phyloP scores from a whole-genome alignment of 2,329 filamentous ascomycete species.

The Sclerotinia spermophila region DNA sequence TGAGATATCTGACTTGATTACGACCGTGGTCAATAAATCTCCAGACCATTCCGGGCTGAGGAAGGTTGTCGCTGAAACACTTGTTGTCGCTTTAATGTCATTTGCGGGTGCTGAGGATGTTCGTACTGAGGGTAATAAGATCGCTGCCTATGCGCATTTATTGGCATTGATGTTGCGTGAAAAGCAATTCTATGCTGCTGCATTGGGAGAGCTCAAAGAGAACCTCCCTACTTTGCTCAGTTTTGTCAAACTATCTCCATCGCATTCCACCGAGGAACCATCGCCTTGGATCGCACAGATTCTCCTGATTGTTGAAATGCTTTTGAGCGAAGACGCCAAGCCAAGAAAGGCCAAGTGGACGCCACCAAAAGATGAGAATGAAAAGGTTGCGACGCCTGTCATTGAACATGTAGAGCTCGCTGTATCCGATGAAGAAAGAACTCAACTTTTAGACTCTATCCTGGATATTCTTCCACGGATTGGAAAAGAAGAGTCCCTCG shows the following conservation, averaged over 20 bases:
- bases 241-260: constrained; percentile 70
- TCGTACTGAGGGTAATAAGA: constrained; percentile 51
- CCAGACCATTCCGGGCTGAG: constrained; percentile 53
- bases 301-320: constrained; percentile 81
- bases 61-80: constrained; percentile 74
- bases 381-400: constrained; percentile 51
- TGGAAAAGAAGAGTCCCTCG: constrained; percentile 81
- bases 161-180: constrained; percentile 85
- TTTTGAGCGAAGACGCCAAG: constrained; percentile 85
- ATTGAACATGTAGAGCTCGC: constrained; percentile 58
- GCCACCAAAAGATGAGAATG: constrained; percentile 48
- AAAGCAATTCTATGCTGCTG: constrained; percentile 72
- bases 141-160: constrained; percentile 89
- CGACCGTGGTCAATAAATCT: constrained; percentile 61
- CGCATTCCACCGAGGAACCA: constrained; percentile 69
- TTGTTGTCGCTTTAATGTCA: constrained; percentile 79
- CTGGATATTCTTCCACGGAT: constrained; percentile 80
- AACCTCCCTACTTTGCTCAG: constrained; percentile 71
- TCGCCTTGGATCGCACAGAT: constrained; percentile 92
- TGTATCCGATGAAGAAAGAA: constrained; percentile 62
- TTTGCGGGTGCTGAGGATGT: constrained; percentile 58
- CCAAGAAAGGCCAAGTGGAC: constrained; percentile 73
- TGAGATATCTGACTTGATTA: constrained; percentile 83
- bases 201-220: constrained; percentile 69
- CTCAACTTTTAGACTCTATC: constrained; percentile 70